Conservation (phyloP, 805 yeast species). For the Hyphopichia homilentoma region DNA sequence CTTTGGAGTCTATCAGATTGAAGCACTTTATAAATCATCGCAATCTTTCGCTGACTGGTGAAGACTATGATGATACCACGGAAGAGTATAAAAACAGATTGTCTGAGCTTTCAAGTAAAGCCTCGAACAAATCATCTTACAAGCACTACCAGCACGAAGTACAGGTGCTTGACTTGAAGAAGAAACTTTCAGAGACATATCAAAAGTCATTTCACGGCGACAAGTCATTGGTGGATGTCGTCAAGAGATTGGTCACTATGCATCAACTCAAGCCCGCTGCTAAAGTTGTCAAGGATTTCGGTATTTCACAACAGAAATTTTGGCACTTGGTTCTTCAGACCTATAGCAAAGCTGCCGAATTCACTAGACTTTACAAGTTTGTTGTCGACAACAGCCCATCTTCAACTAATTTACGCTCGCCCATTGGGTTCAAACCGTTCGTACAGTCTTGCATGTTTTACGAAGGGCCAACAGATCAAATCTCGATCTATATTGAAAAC, state of each 20-base stretch:
- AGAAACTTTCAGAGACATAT: constrained; percentile 31
- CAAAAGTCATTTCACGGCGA: constrained; percentile 24
- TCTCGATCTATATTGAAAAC: constrained; percentile 55
- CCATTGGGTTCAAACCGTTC: constrained; percentile 69
- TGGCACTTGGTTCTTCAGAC: constrained; percentile 33
- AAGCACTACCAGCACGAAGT: constrained; percentile 25
- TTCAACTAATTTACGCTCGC: constrained; percentile 45
- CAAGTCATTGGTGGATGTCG: constrained; percentile 22
- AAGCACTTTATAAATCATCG: constrained; percentile 11
- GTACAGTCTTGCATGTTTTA: constrained; percentile 47
- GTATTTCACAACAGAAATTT: constrained; percentile 23
- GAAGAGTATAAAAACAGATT: constrained; percentile 23
- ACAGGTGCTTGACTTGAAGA: constrained; percentile 28
- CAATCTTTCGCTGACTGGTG: constrained; percentile 1
- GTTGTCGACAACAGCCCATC: constrained; percentile 12
- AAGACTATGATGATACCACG: background rate
- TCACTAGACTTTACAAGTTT: constrained; percentile 33
- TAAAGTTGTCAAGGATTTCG: constrained; percentile 29
- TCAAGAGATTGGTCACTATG: constrained; percentile 27
- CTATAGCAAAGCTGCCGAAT: constrained; percentile 24
- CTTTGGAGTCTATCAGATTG: constrained; percentile 14
- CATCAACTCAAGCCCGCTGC: constrained; percentile 35
- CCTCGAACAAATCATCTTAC: constrained; percentile 16
- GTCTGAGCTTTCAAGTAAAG: constrained; percentile 14
- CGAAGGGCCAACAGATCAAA: constrained; percentile 55